Percentiles rank a stretch among this genome's conserved stretches.
phyloP scores from a whole-genome alignment of 768 basidiomycete species.

The Trichaptum fuscoviolaceum region DNA sequence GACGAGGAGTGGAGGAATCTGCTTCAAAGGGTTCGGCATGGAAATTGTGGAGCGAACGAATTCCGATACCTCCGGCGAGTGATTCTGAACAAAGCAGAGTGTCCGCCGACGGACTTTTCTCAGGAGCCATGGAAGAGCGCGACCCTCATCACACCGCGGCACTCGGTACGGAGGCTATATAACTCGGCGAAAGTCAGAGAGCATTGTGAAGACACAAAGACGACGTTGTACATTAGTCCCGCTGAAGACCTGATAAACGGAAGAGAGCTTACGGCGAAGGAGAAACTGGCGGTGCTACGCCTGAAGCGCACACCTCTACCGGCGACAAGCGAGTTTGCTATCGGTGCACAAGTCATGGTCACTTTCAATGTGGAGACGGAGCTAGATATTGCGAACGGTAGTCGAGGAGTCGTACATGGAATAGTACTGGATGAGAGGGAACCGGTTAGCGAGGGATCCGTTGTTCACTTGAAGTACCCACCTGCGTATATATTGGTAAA shows the following conservation, averaged over 20 bases:
- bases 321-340: slow-evolving; percentile 22
- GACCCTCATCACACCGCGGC: slow-evolving; percentile 25
- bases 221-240: slow-evolving; percentile 18
- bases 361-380: slow-evolving; percentile 32
- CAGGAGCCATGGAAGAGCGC: slow-evolving; percentile 20
- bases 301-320: slow-evolving; percentile 14
- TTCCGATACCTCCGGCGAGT: slow-evolving; percentile 23
- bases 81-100: slow-evolving; percentile 15
- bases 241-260: slow-evolving; percentile 21
- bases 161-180: slow-evolving; percentile 25
- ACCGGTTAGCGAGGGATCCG: slow-evolving; percentile 7
- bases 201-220: slow-evolving; percentile 15
- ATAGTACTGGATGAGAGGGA: slow-evolving; percentile 27
- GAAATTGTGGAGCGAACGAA: slow-evolving; percentile 22
- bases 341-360: slow-evolving; percentile 36
- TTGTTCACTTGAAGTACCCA: slow-evolving; percentile 23
- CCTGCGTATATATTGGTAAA: slow-evolving; percentile 30
- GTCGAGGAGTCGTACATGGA: slow-evolving; percentile 27
- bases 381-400: slow-evolving; percentile 35
- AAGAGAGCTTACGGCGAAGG: slow-evolving; percentile 6
- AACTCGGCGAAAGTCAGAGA: slow-evolving; percentile 20
- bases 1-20: slow-evolving; percentile 29
- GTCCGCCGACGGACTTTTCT: slow-evolving; percentile 15
- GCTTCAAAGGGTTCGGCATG: slow-evolving; percentile 22
- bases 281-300: slow-evolving; percentile 10